These are phyloP conservation scores for Lophiotrema nucula DNA, from an alignment of 495 filamentous ascomycete genomes.

Conservation along the genomic window DNA sequence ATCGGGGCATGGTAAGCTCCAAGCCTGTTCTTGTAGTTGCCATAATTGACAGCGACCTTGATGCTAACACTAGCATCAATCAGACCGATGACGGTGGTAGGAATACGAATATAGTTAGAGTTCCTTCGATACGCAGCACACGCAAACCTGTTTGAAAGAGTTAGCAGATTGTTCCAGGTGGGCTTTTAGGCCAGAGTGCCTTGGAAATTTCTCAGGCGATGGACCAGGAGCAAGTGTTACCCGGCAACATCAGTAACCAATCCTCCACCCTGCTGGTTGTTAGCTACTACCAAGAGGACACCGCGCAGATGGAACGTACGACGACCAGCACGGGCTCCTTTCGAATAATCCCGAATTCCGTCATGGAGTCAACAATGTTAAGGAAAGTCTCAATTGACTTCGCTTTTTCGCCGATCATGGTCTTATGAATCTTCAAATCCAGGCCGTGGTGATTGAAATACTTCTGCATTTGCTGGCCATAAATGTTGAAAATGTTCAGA, in stretches of 20 bases:
- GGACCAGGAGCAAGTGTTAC: conserved; percentile 43
- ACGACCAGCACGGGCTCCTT: conserved; percentile 45
- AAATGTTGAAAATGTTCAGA: conserved; percentile 58
- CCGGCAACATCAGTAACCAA: conserved; percentile 66
- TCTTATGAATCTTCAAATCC: conserved; percentile 59
- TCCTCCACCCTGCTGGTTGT: conserved; percentile 50
- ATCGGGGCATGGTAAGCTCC: conserved; percentile 66
- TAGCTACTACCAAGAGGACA: background rate
- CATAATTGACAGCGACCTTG: conserved; percentile 66
- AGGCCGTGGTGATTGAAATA: conserved; percentile 58
- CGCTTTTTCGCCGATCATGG: conserved; percentile 63
- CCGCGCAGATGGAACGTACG: background rate
- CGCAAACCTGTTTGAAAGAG: conserved; percentile 52
- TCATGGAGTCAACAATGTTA: conserved; percentile 63
- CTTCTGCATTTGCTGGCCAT: conserved; percentile 55
- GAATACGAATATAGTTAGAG: conserved; percentile 51
- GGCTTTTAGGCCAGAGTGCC: conserved; percentile 42
- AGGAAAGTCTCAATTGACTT: conserved; percentile 62
- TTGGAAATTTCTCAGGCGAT: conserved; percentile 42
- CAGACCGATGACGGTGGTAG: conserved; percentile 64
- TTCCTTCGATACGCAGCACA: conserved; percentile 45
- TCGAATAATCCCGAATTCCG: conserved; percentile 60
- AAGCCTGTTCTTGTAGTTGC: conserved; percentile 64
- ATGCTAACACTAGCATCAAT: conserved; percentile 67
- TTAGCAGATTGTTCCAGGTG: background rate